Conservation (phyloP, 1,284 basidiomycete genomes). For the Exobasidium cylindrosporum region DNA sequence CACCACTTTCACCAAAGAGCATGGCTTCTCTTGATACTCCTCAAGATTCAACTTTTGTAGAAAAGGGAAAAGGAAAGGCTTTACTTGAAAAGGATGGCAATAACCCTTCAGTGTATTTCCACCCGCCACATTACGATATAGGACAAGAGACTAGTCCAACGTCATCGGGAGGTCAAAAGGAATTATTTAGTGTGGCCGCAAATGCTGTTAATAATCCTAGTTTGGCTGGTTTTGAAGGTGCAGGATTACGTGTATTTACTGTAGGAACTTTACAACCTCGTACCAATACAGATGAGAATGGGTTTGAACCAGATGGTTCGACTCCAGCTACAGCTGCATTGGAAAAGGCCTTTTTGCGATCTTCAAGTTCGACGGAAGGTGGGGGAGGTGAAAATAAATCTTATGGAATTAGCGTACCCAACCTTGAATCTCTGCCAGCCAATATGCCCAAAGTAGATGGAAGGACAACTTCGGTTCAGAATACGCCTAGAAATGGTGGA, state of each 20-base stretch:
- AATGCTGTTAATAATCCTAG: slow-evolving; percentile 24
- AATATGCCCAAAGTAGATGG: slow-evolving; percentile 31
- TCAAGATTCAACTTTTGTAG: not conserved
- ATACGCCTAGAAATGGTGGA: slow-evolving; percentile 11
- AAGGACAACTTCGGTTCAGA: slow-evolving; percentile 13
- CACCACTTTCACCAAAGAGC: slow-evolving; percentile 31
- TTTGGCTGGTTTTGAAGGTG: slow-evolving; percentile 40
- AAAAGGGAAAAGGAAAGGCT: slow-evolving; percentile 11
- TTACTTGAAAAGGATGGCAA: slow-evolving; percentile 11
- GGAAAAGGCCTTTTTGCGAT: not conserved
- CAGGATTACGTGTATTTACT: slow-evolving; percentile 75
- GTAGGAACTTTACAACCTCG: slow-evolving; percentile 73
- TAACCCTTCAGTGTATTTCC: slow-evolving; percentile 22
- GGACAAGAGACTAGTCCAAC: slow-evolving; percentile 19
- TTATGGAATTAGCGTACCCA: slow-evolving; percentile 21
- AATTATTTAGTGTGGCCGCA: slow-evolving; percentile 21
- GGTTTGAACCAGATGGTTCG: not conserved
- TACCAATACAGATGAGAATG: slow-evolving; percentile 11
- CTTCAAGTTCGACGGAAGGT: not conserved
- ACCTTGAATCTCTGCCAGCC: slow-evolving; percentile 21
- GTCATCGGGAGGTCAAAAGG: slow-evolving; percentile 2
- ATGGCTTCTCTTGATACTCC: slow-evolving; percentile 23
- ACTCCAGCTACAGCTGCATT: slow-evolving; percentile 3
- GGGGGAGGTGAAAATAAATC: slow-evolving; percentile 4
- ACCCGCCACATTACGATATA: slow-evolving; percentile 31